These are phyloP conservation scores for Conoideocrella luteorostrata DNA, from an alignment of 2,329 filamentous ascomycete species.

Conservation along the genomic window DNA sequence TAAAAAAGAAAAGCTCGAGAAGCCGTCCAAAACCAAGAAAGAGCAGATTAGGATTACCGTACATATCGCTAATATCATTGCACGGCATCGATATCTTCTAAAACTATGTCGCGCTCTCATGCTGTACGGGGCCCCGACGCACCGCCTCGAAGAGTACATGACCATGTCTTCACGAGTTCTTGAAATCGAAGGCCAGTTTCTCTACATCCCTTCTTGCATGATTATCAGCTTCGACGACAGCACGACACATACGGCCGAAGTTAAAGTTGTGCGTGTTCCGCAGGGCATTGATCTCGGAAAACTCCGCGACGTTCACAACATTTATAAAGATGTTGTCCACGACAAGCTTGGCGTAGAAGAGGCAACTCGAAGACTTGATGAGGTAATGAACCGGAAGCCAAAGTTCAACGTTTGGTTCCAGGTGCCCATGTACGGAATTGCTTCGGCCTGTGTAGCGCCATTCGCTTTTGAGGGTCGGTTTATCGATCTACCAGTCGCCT, in stretches of 20 bases:
- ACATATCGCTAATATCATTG: slow-evolving; percentile 63
- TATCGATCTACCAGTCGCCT: slow-evolving; percentile 72
- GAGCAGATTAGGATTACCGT: slow-evolving; percentile 42
- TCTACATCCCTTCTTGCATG: slow-evolving; percentile 91
- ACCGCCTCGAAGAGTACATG: slow-evolving; percentile 88
- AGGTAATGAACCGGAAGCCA: slow-evolving; percentile 38
- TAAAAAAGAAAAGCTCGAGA: slow-evolving; percentile 32
- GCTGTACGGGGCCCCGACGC: slow-evolving; percentile 84
- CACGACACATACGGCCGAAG: slow-evolving; percentile 69
- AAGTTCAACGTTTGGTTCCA: slow-evolving; percentile 47
- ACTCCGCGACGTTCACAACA: slow-evolving; percentile 65
- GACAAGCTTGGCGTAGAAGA: slow-evolving; percentile 68
- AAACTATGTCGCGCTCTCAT: slow-evolving; percentile 82
- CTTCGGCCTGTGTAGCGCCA: slow-evolving; percentile 68
- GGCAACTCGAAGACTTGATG: slow-evolving; percentile 55
- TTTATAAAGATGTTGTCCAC: slow-evolving; percentile 79
- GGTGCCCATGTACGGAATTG: slow-evolving; percentile 67
- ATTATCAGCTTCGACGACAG: slow-evolving; percentile 83
- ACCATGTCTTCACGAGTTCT: slow-evolving; percentile 83
- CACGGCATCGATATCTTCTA: slow-evolving; percentile 74
- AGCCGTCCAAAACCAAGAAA: slow-evolving; percentile 29
- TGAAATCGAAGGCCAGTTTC: slow-evolving; percentile 81
- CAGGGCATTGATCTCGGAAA: slow-evolving; percentile 70
- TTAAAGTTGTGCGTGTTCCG: slow-evolving; percentile 62
- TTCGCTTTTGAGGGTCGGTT: slow-evolving; percentile 73